phyloP scores from a whole-genome alignment of 2,329 filamentous ascomycete genomes.

The Monascus ruber region DNA sequence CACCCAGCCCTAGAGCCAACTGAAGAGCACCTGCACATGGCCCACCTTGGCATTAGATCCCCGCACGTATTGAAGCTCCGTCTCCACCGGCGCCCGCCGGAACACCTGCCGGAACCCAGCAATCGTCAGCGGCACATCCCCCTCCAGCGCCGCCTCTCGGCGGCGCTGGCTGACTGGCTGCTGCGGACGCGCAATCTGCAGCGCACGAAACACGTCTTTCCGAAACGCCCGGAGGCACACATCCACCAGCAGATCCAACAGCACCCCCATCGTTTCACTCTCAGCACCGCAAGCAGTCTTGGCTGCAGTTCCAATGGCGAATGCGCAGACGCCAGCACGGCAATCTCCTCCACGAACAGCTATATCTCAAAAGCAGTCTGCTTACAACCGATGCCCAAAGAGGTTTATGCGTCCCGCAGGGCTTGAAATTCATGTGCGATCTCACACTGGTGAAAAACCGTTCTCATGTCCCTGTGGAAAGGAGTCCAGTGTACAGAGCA shows the following conservation, averaged over 20 bases:
- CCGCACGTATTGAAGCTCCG: background rate
- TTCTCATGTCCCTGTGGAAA: too few relatives aligned
- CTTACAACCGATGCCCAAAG: too few relatives aligned
- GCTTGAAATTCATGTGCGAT: too few relatives aligned
- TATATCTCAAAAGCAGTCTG: too few relatives aligned
- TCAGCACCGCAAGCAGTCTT: too few relatives aligned
- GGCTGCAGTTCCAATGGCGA: too few relatives aligned
- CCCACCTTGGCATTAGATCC: background rate
- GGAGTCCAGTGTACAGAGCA: too few relatives aligned
- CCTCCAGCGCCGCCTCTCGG: background rate
- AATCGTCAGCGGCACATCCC: background rate
- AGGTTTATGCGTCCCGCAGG: too few relatives aligned
- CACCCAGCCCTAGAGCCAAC: background rate
- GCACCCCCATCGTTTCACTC: background rate
- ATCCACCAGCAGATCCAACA: background rate
- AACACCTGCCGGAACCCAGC: background rate
- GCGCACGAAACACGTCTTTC: background rate
- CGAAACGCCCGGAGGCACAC: background rate
- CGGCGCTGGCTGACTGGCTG: background rate
- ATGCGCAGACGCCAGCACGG: too few relatives aligned
- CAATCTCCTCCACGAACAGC: too few relatives aligned
- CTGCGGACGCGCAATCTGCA: background rate
- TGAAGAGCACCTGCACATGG: background rate
- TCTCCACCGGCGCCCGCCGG: background rate
- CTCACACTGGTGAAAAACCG: too few relatives aligned